Evolutionary conservation across 116 monocot genomes (phyloP), one percentile per base, ranked within the genome.

Genomic region (Cymodocea nodosa): DNA sequence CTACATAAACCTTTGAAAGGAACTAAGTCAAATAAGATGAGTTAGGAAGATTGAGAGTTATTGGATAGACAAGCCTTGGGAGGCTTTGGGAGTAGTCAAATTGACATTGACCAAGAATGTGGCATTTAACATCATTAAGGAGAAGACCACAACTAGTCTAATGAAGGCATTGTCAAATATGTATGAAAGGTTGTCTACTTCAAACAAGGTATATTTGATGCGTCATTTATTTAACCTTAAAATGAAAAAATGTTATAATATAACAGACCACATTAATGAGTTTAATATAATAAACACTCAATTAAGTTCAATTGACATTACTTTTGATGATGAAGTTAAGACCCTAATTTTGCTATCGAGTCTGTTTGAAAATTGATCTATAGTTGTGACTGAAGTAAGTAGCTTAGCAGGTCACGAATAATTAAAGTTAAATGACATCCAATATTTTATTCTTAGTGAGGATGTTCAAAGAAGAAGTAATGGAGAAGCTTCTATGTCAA

Each of bases 151-250:
- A 18, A 19, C 63, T 19, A 18, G 17, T 10, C 10, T 44, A 3
- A 48, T 48, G 16, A 18, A 63, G 19, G 2, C 39, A 40, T 20
- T 63, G 19, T n/a, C 0, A 48, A 44, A 40, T 18, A 2, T 63
- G 63, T 63, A 63, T 2, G 63, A 48, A 6, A 63, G 48, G 44
- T 12, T 18, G n/a, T n/a, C n/a, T n/a, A n/a, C n/a, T n/a, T n/a
- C n/a, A n/a, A n/a, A n/a, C 12, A 44, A 63, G 37, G 44, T 63
- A 18, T 18, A 63, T 63, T n/a, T n/a, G n/a, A n/a, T n/a, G n/a
- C n/a, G n/a, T n/a, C n/a, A n/a, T n/a, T n/a, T n/a, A n/a, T n/a
- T n/a, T n/a, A n/a, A n/a, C n/a, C n/a, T n/a, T n/a, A n/a, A n/a
- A n/a, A n/a, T n/a, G n/a, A n/a, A n/a, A 44, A 4, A 48, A 63